A percentile compares a stretch with the other conserved stretches of the same genome.
phyloP scores from a whole-genome alignment of 1,284 basidiomycete species.

The Trichosporon ovoides region DNA sequence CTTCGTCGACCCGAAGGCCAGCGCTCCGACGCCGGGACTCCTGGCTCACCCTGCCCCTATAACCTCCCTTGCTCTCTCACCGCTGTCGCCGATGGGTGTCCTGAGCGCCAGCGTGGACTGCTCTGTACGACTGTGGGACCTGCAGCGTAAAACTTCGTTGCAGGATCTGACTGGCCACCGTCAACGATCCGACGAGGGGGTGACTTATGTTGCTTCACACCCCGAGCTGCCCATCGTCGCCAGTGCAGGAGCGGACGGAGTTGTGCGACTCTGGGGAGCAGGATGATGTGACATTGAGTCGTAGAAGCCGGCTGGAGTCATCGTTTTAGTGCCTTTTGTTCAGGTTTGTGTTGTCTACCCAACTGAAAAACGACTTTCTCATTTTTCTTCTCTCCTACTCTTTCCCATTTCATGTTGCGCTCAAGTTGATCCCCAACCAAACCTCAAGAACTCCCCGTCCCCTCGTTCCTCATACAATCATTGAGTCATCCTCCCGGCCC shows the following conservation, averaged over 20 bases:
- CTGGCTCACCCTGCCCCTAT: slow-evolving; percentile 86
- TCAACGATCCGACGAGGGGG: slow-evolving; percentile 82
- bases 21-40: slow-evolving; percentile 82
- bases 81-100: slow-evolving; percentile 61
- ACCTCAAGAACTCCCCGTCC: not conserved
- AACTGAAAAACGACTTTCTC: not conserved
- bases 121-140: slow-evolving; percentile 90
- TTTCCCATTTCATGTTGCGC: not conserved
- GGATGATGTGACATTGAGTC: slow-evolving; percentile 11
- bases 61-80: slow-evolving; percentile 82
- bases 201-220: slow-evolving; percentile 58
- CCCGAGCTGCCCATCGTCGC: slow-evolving; percentile 79
- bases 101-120: slow-evolving; percentile 91
- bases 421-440: not conserved
- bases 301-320: no score
- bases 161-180: slow-evolving; percentile 85
- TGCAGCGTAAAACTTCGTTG: slow-evolving; percentile 61
- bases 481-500: not conserved
- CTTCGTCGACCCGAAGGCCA: slow-evolving; percentile 67
- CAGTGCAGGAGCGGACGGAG: slow-evolving; percentile 90
- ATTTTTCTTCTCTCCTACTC: no score
- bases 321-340: no score
- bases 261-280: slow-evolving; percentile 68
- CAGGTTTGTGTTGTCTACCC: no score
- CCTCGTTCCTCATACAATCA: not conserved